These are phyloP conservation scores for Auricularia cornea DNA, from an alignment of 768 basidiomycete species.

Conservation along the genomic window DNA sequence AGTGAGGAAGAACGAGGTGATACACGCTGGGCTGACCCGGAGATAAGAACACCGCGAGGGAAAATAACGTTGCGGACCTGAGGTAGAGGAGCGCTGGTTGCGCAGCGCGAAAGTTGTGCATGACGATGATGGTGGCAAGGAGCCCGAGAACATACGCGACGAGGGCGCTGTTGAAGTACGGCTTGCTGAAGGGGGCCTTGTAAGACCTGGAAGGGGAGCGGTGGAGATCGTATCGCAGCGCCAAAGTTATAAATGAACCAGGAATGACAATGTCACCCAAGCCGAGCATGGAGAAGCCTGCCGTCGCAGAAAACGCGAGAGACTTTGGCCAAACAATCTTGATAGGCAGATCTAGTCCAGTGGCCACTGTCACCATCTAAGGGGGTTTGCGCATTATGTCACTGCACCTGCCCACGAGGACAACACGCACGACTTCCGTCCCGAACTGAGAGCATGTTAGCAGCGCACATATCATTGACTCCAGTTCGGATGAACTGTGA, in stretches of 20 bases:
- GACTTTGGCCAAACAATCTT: slow-evolving; percentile 86
- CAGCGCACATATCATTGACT: slow-evolving; percentile 6
- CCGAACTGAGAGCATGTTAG: slow-evolving; percentile 40
- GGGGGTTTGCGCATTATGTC: not conserved
- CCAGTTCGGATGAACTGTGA: slow-evolving; percentile 13
- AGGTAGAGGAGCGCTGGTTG: slow-evolving; percentile 94
- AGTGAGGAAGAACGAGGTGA: slow-evolving; percentile 55
- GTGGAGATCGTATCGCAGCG: slow-evolving; percentile 74
- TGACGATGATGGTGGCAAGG: slow-evolving; percentile 67
- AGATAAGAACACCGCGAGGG: not conserved
- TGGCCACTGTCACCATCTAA: slow-evolving; percentile 92
- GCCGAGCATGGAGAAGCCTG: slow-evolving; percentile 84
- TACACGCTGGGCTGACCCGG: slow-evolving; percentile 57
- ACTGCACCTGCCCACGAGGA: not conserved
- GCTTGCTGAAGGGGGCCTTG: slow-evolving; percentile 31
- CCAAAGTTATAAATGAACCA: slow-evolving; percentile 69
- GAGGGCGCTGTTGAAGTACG: slow-evolving; percentile 68
- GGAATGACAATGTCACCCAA: slow-evolving; percentile 78
- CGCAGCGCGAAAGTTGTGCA: slow-evolving; percentile 68
- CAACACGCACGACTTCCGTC: slow-evolving; percentile 60
- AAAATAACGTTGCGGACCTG: slow-evolving; percentile 39
- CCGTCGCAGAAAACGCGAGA: slow-evolving; percentile 33
- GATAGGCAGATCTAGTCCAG: slow-evolving; percentile 83
- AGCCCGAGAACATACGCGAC: slow-evolving; percentile 69
- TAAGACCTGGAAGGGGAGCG: slow-evolving; percentile 21